Evolutionary conservation across 768 basidiomycete species (phyloP).

Genomic region (Grammothele lineata): DNA sequence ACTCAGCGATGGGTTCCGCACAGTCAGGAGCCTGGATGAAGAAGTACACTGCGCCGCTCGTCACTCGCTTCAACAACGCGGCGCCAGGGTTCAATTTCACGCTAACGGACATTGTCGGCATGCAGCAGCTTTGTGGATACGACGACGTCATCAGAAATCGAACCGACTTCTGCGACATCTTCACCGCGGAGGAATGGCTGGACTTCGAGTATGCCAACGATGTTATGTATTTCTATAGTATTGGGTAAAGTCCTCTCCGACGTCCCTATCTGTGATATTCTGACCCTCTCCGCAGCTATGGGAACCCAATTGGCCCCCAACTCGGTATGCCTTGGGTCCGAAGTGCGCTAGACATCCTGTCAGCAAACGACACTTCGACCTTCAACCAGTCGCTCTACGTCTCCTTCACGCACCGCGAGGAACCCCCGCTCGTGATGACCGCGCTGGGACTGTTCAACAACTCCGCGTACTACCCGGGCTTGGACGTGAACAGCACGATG

Average conservation of each 20-base stretch:
- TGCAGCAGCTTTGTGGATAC: conserved; percentile 19
- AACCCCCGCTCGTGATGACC: conserved; percentile 19
- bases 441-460: conserved; percentile 21
- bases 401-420: conserved; percentile 19
- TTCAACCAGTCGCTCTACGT: conserved; percentile 17
- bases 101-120: conserved; percentile 12
- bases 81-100: conserved; percentile 19
- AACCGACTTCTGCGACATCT: conserved; percentile 14
- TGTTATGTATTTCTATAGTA: conserved; percentile 19
- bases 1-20: conserved; percentile 14
- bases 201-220: conserved; percentile 20
- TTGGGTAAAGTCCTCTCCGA: conserved; percentile 11
- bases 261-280: neutral
- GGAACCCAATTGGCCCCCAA: conserved; percentile 15
- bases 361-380: conserved; percentile 8
- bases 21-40: conserved; percentile 12
- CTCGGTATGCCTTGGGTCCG: conserved; percentile 19
- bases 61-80: conserved; percentile 11
- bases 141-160: conserved; percentile 18
- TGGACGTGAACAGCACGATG: conserved; percentile 19
- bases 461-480: conserved; percentile 13
- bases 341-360: conserved; percentile 12
- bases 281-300: conserved; percentile 4
- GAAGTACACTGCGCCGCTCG: conserved; percentile 17
- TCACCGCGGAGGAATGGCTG: conserved; percentile 18